Percentiles rank a stretch among this genome's conserved stretches.
Evolutionary conservation across 306 rosid species (phyloP).

Genomic region (Quercus parvula): DNA sequence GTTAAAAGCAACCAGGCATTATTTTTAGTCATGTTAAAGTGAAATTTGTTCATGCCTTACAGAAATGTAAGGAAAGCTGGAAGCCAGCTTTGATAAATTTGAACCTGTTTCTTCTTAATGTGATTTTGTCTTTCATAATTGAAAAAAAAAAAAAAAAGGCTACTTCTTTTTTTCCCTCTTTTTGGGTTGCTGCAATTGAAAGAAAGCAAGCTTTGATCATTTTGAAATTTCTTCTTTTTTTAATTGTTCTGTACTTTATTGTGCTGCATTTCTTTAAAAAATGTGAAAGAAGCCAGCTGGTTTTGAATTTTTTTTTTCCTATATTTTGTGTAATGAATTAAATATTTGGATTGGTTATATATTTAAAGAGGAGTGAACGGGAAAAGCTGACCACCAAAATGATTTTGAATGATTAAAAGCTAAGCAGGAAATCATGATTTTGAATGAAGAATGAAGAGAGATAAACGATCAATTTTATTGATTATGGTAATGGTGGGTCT

Average conservation of each 20-base stretch:
- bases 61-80: background rate
- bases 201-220: background rate
- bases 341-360: background rate
- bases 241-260: background rate
- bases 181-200: too few relatives aligned
- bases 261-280: background rate
- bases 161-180: background rate
- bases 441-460: background rate
- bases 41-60: background rate
- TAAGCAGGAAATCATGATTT: background rate
- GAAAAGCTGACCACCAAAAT: background rate
- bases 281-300: background rate
- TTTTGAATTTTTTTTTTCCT: slow-evolving; percentile 1
- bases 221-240: background rate
- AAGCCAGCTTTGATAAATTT: background rate
- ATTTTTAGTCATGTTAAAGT: background rate
- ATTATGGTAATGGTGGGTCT: slow-evolving; percentile 9
- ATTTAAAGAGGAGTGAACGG: background rate
- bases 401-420: background rate
- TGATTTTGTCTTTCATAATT: slow-evolving; percentile 1
- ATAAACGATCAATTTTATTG: background rate
- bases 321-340: background rate
- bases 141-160: too few relatives aligned
- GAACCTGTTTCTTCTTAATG: background rate
- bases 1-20: too few relatives aligned